These are phyloP conservation scores for Pelargonium nanum DNA, from an alignment of 345 rosid genomes.

Conservation along the genomic window DNA sequence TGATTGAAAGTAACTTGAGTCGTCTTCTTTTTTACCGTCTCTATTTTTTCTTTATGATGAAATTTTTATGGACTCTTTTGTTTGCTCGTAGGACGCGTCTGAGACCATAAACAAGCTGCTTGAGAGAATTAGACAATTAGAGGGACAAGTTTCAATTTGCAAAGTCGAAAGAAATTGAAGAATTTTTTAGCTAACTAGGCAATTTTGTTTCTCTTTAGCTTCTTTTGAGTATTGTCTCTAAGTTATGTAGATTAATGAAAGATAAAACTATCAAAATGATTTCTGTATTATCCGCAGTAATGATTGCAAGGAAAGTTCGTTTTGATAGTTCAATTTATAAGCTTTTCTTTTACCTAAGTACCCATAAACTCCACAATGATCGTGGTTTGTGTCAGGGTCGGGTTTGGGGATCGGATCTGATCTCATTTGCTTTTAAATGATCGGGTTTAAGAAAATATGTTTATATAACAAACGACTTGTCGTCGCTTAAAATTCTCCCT, in stretches of 20 bases:
- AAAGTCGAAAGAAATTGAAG: constrained; percentile 4
- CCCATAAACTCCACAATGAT: too few relatives aligned
- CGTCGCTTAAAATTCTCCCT: too few relatives aligned
- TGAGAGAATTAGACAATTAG: constrained; percentile 17
- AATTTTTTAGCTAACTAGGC: background rate
- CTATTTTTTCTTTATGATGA: too few relatives aligned
- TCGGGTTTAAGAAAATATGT: too few relatives aligned
- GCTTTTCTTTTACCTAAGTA: too few relatives aligned
- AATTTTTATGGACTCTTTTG: background rate
- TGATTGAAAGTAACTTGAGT: too few relatives aligned
- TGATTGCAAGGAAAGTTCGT: background rate
- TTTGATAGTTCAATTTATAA: too few relatives aligned
- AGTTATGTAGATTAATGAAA: background rate
- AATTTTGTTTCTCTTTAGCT: background rate
- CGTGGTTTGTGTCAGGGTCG: too few relatives aligned
- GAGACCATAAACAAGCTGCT: constrained; percentile 17
- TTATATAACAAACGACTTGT: too few relatives aligned
- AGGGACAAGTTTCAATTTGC: background rate
- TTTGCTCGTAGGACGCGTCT: constrained; percentile 18
- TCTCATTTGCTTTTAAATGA: too few relatives aligned
- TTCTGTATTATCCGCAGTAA: background rate
- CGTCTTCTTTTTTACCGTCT: background rate
- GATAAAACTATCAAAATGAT: background rate
- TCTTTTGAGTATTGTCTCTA: background rate
- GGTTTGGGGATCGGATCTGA: too few relatives aligned